Conservation (phyloP, 2,329 filamentous ascomycete genomes). For the Exutisphaerella laricina region DNA sequence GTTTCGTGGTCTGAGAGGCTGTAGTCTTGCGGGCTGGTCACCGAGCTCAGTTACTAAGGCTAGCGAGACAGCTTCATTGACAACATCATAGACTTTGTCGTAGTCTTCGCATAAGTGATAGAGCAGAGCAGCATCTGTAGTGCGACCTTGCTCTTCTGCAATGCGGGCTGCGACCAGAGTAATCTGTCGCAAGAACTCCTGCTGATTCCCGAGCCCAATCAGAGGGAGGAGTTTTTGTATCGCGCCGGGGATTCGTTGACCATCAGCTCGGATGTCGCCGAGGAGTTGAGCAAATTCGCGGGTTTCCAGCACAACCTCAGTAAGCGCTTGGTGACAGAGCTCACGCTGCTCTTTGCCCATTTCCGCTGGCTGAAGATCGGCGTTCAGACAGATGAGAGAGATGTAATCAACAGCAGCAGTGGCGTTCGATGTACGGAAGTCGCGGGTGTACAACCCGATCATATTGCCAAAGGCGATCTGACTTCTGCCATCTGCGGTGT, state of each 20-base stretch:
- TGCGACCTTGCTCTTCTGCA: constrained; percentile 89
- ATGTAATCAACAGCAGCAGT: constrained; percentile 92
- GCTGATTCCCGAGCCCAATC: constrained; percentile 72
- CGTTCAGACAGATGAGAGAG: constrained; percentile 82
- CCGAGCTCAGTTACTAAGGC: constrained; percentile 81
- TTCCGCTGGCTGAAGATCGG: constrained; percentile 64
- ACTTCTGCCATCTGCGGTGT: constrained; percentile 63
- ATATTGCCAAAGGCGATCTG: constrained; percentile 94
- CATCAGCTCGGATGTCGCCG: constrained; percentile 83
- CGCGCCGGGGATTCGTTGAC: constrained; percentile 74
- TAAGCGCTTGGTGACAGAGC: constrained; percentile 85
- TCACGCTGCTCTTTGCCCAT: constrained; percentile 69
- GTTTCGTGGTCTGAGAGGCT: constrained; percentile 70
- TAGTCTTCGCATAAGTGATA: constrained; percentile 95
- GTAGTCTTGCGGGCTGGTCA: constrained; percentile 69
- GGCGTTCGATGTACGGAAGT: constrained; percentile 87
- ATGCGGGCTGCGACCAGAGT: constrained; percentile 87
- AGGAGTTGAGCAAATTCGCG: constrained; percentile 91
- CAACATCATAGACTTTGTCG: constrained; percentile 83
- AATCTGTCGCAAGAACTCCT: constrained; percentile 84
- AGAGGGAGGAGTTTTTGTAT: constrained; percentile 80
- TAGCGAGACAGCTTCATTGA: constrained; percentile 86
- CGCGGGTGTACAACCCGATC: constrained; percentile 89
- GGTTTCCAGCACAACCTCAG: constrained; percentile 93
- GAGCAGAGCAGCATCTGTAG: constrained; percentile 86